phyloP scores from a whole-genome alignment of 2,329 filamentous ascomycete species.

The Sphaerulina musiva region DNA sequence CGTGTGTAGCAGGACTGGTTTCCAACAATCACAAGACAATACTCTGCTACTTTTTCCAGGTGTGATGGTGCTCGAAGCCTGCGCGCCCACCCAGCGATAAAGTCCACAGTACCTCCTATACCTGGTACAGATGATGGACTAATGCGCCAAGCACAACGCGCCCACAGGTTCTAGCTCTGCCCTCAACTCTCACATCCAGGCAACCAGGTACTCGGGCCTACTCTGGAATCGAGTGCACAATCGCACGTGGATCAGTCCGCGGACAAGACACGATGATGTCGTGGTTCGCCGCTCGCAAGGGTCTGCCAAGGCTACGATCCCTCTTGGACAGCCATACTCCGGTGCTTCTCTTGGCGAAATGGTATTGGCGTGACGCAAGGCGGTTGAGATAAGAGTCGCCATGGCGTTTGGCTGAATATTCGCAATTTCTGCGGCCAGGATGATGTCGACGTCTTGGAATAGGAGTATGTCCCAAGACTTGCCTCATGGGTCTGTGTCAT shows the following conservation, averaged over 20 bases:
- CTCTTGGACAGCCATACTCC: neutral
- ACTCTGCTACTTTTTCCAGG: no score
- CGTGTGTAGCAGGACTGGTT: no score
- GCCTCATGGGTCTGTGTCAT: neutral
- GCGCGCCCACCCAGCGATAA: no score
- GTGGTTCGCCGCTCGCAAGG: neutral
- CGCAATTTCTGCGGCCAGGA: neutral
- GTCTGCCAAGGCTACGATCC: conserved; percentile 6
- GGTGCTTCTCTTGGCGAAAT: neutral
- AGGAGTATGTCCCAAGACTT: conserved; percentile 6
- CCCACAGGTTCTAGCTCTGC: no score
- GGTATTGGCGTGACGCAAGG: conserved; percentile 5
- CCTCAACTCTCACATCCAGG: neutral
- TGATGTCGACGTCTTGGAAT: neutral
- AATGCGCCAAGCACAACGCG: no score
- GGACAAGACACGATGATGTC: conserved; percentile 9
- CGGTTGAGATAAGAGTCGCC: conserved; percentile 1
- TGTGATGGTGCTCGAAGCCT: no score
- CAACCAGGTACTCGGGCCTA: neutral
- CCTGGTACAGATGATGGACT: no score
- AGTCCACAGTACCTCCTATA: no score
- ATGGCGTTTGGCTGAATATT: neutral
- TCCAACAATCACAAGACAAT: no score
- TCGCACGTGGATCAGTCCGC: conserved; percentile 2
- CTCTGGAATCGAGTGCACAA: neutral